Percentiles rank a stretch among this genome's conserved stretches.
These are phyloP conservation scores for Sporothrix pallida DNA, from an alignment of 2,329 filamentous ascomycete species.

Conservation along the genomic window DNA sequence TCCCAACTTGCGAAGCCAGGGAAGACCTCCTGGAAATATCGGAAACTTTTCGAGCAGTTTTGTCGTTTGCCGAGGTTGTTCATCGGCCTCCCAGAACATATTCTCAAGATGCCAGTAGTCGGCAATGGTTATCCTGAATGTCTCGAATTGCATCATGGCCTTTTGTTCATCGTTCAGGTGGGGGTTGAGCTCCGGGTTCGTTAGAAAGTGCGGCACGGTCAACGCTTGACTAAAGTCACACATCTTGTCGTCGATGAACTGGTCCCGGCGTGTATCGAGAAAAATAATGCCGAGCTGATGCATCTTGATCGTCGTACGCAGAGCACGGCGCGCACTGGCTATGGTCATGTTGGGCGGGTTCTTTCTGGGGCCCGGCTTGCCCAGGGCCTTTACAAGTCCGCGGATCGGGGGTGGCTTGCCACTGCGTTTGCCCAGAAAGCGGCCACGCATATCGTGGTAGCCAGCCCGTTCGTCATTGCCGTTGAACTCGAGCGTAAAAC, in stretches of 20 bases:
- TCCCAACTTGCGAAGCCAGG: neutral
- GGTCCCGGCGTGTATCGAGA: neutral
- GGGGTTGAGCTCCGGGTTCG: slow-evolving; percentile 16
- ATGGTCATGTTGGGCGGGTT: neutral
- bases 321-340: neutral
- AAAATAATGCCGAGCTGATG: slow-evolving; percentile 15
- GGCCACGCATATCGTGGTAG: neutral
- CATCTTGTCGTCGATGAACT: slow-evolving; percentile 5
- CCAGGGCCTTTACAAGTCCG: slow-evolving; percentile 5
- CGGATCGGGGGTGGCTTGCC: slow-evolving; percentile 18
- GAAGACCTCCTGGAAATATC: neutral
- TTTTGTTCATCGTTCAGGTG: slow-evolving; percentile 12
- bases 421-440: neutral
- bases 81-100: neutral
- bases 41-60: neutral
- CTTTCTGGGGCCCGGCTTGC: neutral
- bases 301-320: neutral
- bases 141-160: neutral
- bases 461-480: neutral
- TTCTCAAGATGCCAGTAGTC: slow-evolving; percentile 8
- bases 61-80: neutral
- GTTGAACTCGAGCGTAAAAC: neutral
- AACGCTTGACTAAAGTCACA: slow-evolving; percentile 1
- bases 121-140: neutral
- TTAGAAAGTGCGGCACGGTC: slow-evolving; percentile 11